A percentile compares a stretch with the other conserved stretches of the same genome.
Evolutionary conservation across 106 monocot species (phyloP).

Genomic region (Acanthochlamys bracteata): DNA sequence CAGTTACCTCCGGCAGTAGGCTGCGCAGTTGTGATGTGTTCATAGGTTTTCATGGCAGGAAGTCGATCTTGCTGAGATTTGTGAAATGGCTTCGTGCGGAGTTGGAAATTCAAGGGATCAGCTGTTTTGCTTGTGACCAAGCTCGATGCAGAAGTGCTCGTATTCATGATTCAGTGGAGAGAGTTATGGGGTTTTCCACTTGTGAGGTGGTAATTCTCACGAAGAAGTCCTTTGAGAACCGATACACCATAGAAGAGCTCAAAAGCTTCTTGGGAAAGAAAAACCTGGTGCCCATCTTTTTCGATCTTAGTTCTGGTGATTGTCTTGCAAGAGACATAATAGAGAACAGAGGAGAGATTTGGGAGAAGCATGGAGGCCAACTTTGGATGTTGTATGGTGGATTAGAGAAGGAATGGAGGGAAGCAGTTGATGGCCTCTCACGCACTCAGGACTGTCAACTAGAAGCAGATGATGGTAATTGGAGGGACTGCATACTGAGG

Average conservation of each 20-base stretch:
- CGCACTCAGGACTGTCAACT: conserved; percentile 53
- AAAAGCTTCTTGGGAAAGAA: conserved; percentile 57
- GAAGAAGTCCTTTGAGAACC: conserved; percentile 77
- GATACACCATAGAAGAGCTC: conserved; percentile 78
- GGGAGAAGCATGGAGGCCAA: conserved; percentile 91
- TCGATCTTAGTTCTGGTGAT: conserved; percentile 55
- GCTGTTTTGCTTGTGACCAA: conserved; percentile 72
- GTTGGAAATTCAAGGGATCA: conserved; percentile 80
- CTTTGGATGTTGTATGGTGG: conserved; percentile 85
- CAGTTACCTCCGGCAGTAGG: conserved; percentile 39
- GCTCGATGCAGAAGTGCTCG: conserved; percentile 57
- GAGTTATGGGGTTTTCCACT: conserved; percentile 45
- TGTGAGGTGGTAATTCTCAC: conserved; percentile 82
- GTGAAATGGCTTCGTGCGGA: conserved; percentile 91
- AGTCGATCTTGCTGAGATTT: conserved; percentile 67
- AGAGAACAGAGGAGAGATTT: conserved; percentile 76
- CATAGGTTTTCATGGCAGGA: conserved; percentile 83
- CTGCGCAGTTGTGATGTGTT: conserved; percentile 68
- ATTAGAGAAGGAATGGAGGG: conserved; percentile 76
- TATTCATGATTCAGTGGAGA: conserved; percentile 45
- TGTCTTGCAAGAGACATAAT: conserved; percentile 86
- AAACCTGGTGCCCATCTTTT: conserved; percentile 68
- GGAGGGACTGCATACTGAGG: conserved; percentile 77
- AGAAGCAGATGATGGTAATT: conserved; percentile 81
- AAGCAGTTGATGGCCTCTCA: conserved; percentile 67